Base-by-base conservation (phyloP, 1,139 yeast genomes). In the Waltiozyma sp. region DNA sequence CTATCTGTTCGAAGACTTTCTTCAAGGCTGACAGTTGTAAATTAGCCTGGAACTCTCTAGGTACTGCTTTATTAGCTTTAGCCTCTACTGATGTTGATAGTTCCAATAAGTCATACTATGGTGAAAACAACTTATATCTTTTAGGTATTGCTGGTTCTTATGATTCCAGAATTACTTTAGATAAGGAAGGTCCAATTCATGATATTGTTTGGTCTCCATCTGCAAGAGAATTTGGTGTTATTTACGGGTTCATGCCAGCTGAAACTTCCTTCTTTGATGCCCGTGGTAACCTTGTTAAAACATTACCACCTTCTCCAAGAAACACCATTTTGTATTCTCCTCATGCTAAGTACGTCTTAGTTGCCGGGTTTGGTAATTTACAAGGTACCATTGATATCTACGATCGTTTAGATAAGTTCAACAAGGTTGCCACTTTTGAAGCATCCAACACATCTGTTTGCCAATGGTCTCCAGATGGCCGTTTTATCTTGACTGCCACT, bases 381-480 rank as follows among this genome's bases (percentile, higher is more conserved):
- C 97, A 89, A 66, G 99, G 99, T 48, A 79, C 91, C 11, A 94
- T 93, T 49, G 97, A 93, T 60, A 83, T 93, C 48, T 82, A 89
- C 60, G 98, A 93, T 68, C 84, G 97, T 61, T 88, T 82, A 62
- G 80, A 83, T 60, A 85, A 85, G 63, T 91, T 88, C 62, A 65
- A 72, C 47, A 85, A 86, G 63, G 75, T 91, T 43, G 71, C 88
- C 16, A 74, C 87, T 33, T 84, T 91, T 59, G 88, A 86, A 60
- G 98, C 97, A 4, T 68, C 96, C 40, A 93, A 93, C 66, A 88
- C 97, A 13, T 83, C 95, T 26, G 94, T 83, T 40, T 89, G 96
- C 62, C 88, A 85, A 62, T 93, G 98, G 98, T 81, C 95, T 4
- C 98, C 99, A n/a, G 95, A 93, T 65, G 97, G 98, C 36, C 77